Evolutionary conservation across 768 basidiomycete species (phyloP).

Genomic region (Neoboletus subvelutipes): DNA sequence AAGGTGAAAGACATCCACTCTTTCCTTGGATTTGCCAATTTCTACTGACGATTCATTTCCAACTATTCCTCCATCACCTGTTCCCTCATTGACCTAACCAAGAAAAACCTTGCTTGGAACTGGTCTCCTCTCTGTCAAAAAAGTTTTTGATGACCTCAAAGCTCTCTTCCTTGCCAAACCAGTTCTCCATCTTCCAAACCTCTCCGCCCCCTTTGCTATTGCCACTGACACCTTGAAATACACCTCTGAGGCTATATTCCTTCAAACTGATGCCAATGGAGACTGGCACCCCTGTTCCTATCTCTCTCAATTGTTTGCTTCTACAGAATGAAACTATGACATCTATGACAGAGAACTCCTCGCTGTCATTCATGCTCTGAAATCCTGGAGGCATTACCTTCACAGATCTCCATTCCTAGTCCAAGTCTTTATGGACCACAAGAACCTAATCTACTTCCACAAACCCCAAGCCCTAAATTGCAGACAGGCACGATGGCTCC

Average conservation of each 20-base stretch:
- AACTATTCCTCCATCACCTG: no score
- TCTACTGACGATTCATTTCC: no score
- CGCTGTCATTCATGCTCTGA: neutral
- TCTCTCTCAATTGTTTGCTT: neutral
- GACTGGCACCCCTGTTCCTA: neutral
- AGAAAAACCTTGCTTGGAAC: no score
- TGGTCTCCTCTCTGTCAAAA: no score
- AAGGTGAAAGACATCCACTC: no score
- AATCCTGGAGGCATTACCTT: rapidly evolving
- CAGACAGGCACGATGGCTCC: neutral
- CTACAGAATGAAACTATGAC: rapidly evolving
- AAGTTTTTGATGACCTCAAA: neutral
- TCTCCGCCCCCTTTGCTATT: no score
- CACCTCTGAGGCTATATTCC: rapidly evolving
- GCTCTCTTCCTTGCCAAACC: rapidly evolving
- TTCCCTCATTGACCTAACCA: no score
- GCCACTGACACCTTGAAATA: neutral
- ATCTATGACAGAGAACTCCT: neutral
- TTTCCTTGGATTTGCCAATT: no score
- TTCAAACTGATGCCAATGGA: rapidly evolving
- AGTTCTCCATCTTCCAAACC: rapidly evolving
- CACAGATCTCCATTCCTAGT: neutral
- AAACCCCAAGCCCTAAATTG: neutral
- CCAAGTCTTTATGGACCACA: neutral
- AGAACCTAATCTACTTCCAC: neutral